Percentiles rank a stretch among this genome's conserved stretches.
phyloP scores from a whole-genome alignment of 345 rosid genomes.

The Boechera retrofracta region DNA sequence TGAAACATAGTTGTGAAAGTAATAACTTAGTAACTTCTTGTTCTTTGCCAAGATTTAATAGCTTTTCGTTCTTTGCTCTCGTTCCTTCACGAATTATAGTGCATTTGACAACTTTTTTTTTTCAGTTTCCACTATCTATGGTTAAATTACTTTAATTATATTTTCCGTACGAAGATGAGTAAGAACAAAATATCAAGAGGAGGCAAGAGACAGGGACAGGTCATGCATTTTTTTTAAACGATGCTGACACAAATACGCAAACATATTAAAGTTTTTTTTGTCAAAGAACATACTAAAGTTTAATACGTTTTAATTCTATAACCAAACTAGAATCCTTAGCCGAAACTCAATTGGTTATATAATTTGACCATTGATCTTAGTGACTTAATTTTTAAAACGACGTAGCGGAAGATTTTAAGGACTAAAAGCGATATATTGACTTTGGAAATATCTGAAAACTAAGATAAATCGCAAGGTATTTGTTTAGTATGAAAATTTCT shows the following conservation, averaged over 20 bases:
- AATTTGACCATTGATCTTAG: not conserved
- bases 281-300: not conserved
- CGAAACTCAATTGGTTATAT: not conserved
- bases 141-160: slow-evolving; percentile 9
- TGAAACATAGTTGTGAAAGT: slow-evolving; percentile 16
- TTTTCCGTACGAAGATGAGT: slow-evolving; percentile 28
- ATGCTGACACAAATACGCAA: slow-evolving; percentile 18
- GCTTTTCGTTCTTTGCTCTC: not conserved
- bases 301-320: not conserved
- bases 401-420: not conserved
- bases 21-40: not conserved
- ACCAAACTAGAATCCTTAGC: not conserved
- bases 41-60: slow-evolving; percentile 13
- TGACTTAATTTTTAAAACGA: not conserved
- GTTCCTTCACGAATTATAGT: slow-evolving; percentile 8
- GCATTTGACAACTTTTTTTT: slow-evolving; percentile 30
- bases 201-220: slow-evolving; percentile 16
- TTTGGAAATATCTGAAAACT: not conserved
- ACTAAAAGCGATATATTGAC: not conserved
- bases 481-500: too few species aligned
- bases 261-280: not conserved
- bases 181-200: slow-evolving; percentile 18
- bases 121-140: slow-evolving; percentile 36
- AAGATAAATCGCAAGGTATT: not conserved
- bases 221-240: slow-evolving; percentile 3